These are phyloP conservation scores for Oryza nivara DNA, from an alignment of 176 grass and related monocot genomes.

Conservation along the genomic window DNA sequence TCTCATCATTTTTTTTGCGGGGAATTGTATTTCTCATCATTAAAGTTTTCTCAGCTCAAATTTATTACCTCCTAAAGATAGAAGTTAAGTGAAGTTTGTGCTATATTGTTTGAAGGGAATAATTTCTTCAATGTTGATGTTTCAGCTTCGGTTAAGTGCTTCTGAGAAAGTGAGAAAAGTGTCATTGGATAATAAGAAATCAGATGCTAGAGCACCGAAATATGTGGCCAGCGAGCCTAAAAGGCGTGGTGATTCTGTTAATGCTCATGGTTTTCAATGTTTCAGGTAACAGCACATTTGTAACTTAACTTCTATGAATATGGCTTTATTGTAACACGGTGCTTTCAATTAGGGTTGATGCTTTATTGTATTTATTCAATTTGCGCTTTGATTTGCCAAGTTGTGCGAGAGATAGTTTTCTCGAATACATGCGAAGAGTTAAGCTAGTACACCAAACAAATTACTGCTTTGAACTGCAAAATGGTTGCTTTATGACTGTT, in stretches of 20 bases:
- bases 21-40: neutral
- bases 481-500: neutral
- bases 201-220: conserved; percentile 25
- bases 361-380: neutral
- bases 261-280: conserved; percentile 52
- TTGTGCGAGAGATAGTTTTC: neutral
- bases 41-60: conserved; percentile 8
- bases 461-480: conserved; percentile 5
- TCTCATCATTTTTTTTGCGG: neutral
- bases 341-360: neutral
- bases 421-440: neutral
- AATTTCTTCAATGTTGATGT: neutral
- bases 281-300: conserved; percentile 62
- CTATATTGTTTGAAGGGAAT: conserved; percentile 5
- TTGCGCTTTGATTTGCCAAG: neutral
- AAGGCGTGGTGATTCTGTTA: conserved; percentile 43
- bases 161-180: conserved; percentile 26
- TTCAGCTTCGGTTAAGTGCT: conserved; percentile 37
- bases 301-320: conserved; percentile 8
- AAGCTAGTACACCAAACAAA: neutral
- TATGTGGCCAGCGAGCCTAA: conserved; percentile 49
- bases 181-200: conserved; percentile 1
- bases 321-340: conserved; percentile 6
- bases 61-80: neutral
- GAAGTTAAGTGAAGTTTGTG: neutral